Evolutionary conservation across 371 early-diverging fungal genomes (phyloP).

Genomic region (Ordospora colligata): DNA sequence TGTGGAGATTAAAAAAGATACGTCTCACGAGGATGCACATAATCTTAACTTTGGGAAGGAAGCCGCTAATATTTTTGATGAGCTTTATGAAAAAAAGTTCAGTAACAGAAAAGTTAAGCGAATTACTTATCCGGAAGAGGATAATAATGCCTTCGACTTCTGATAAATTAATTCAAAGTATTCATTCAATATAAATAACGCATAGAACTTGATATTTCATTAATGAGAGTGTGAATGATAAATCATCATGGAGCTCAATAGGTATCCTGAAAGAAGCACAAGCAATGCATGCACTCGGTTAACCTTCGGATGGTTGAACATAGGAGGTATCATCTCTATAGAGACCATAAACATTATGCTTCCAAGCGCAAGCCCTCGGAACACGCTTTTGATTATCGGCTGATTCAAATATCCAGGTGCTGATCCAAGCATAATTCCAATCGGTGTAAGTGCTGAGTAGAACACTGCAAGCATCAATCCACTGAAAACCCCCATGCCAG

Average conservation of each 20-base stretch:
- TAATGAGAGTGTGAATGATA: not conserved
- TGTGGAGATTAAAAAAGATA: no score
- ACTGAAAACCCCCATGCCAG: slow-evolving; percentile 26
- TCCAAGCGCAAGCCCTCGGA: slow-evolving; percentile 56
- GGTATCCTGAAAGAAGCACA: not conserved
- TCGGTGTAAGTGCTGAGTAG: slow-evolving; percentile 60
- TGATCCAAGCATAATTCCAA: slow-evolving; percentile 50
- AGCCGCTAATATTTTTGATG: no score
- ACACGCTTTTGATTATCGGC: slow-evolving; percentile 10
- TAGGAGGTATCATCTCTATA: slow-evolving; percentile 58
- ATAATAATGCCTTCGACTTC: no score
- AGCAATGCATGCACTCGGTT: not conserved
- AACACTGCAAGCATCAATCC: slow-evolving; percentile 39
- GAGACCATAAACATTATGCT: slow-evolving; percentile 59
- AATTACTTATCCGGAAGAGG: no score
- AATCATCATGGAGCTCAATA: not conserved
- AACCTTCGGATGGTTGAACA: slow-evolving; percentile 4
- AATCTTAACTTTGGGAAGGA: no score
- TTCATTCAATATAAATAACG: no score
- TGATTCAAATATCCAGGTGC: not conserved
- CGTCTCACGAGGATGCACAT: no score
- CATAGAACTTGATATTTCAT: no score
- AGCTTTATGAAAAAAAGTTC: no score
- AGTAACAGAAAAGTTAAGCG: no score
- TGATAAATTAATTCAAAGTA: no score